These are phyloP conservation scores for Botrytis aclada DNA, from an alignment of 2,329 filamentous ascomycete genomes.

Conservation along the genomic window DNA sequence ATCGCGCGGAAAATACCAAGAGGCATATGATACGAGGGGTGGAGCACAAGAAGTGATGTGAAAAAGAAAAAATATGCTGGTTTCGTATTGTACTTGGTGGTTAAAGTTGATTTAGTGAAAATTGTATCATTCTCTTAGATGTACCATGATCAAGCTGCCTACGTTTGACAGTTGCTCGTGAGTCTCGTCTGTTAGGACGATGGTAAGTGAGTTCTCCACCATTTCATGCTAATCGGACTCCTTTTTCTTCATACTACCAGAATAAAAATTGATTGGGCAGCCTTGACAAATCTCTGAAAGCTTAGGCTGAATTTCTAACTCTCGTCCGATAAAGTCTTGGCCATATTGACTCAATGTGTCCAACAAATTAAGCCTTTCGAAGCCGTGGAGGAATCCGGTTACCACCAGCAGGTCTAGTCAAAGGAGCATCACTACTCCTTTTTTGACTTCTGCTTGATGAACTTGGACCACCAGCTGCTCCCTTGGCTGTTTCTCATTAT, in stretches of 20 bases:
- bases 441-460: background rate
- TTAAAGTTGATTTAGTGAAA: background rate
- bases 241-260: background rate
- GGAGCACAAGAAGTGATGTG: background rate
- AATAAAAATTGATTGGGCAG: background rate
- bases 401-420: background rate
- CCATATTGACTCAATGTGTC: background rate
- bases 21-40: background rate
- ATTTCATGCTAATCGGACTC: background rate
- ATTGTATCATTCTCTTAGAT: background rate
- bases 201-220: background rate
- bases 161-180: background rate
- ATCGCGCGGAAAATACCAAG: background rate
- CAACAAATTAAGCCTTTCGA: background rate
- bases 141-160: background rate
- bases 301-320: background rate
- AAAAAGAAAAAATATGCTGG: background rate
- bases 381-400: background rate
- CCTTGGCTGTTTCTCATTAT: constrained; percentile 46
- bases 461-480: constrained; percentile 27
- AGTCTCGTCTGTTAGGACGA: background rate
- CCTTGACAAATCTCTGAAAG: background rate
- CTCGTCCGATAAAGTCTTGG: background rate
- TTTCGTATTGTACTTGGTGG: background rate
- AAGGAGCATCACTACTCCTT: background rate